Evolutionary conservation across 768 basidiomycete species (phyloP).

Genomic region (Cyclocybe cylindracea): DNA sequence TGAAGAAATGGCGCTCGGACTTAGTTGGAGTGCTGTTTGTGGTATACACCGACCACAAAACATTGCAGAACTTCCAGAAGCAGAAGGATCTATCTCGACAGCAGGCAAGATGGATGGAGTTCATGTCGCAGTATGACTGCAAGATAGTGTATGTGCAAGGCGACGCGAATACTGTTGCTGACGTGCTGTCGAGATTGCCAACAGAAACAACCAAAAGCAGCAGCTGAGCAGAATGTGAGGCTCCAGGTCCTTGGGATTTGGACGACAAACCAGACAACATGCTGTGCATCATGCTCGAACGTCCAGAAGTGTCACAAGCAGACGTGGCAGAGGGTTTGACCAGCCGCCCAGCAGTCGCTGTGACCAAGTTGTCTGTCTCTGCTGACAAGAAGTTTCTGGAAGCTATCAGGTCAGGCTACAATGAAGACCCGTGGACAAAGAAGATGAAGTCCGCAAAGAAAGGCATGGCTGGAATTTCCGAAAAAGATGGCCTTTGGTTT

Average conservation of each 20-base stretch:
- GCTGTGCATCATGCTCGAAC: constrained; percentile 1
- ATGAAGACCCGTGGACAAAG: neutral
- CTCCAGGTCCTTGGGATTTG: too few relatives aligned
- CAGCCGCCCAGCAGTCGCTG: too few relatives aligned
- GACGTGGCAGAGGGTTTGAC: too few relatives aligned
- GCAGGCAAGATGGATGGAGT: constrained; percentile 33
- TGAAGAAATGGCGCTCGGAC: constrained; percentile 22
- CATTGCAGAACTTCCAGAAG: constrained; percentile 29
- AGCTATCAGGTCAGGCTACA: neutral
- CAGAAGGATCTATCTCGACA: constrained; percentile 30
- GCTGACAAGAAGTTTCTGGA: neutral
- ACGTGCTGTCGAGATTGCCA: constrained; percentile 33
- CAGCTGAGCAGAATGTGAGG: too few relatives aligned
- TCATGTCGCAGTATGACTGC: constrained; percentile 36
- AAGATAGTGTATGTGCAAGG: constrained; percentile 35
- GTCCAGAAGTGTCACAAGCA: neutral
- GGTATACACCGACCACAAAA: constrained; percentile 36
- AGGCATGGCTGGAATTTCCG: neutral
- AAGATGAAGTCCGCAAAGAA: neutral
- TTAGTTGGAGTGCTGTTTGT: constrained; percentile 15
- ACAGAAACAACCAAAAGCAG: too few relatives aligned
- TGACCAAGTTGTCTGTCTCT: neutral
- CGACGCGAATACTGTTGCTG: constrained; percentile 31
- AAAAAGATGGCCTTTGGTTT: neutral
- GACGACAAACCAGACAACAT: neutral